Evolutionary conservation across 2,329 filamentous ascomycete genomes (phyloP).

Genomic region (Colletotrichum karsti): DNA sequence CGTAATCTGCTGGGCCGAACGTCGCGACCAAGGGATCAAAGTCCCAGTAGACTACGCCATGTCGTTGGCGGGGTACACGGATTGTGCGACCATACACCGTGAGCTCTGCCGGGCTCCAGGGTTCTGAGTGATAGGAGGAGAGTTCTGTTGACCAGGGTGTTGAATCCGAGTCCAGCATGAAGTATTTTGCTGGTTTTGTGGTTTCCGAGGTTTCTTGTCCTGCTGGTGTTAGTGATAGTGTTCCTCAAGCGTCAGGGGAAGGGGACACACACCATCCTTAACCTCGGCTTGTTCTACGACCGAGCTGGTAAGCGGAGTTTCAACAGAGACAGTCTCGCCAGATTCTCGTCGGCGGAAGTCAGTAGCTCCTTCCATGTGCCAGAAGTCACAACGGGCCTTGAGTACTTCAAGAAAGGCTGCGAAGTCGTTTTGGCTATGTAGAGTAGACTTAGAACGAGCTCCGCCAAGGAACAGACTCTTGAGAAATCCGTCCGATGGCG

Average conservation of each 20-base stretch:
- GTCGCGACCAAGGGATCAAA: conserved; percentile 74
- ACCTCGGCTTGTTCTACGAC: neutral
- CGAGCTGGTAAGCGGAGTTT: neutral
- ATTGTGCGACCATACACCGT: conserved; percentile 72
- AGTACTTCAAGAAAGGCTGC: conserved; percentile 78
- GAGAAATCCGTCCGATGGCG: conserved; percentile 61
- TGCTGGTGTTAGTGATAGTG: too few species aligned
- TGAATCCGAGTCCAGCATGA: conserved; percentile 11
- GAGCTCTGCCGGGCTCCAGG: conserved; percentile 53
- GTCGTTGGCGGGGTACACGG: conserved; percentile 63
- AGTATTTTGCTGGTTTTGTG: conserved; percentile 19
- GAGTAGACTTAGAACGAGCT: conserved; percentile 51
- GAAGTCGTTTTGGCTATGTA: conserved; percentile 74
- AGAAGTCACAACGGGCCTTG: conserved; percentile 81
- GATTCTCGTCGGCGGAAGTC: conserved; percentile 74
- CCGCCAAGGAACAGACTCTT: conserved; percentile 48
- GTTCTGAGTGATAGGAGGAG: conserved; percentile 4
- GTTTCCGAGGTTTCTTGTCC: neutral
- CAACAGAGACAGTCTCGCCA: conserved; percentile 35
- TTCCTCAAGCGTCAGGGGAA: neutral
- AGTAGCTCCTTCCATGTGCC: conserved; percentile 80
- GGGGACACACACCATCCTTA: conserved; percentile 1
- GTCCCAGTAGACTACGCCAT: conserved; percentile 69
- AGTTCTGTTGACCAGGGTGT: conserved; percentile 6
- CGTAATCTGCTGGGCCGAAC: conserved; percentile 84